Conservation (phyloP, 2,329 filamentous ascomycete species). For the Aspergillus niger region DNA sequence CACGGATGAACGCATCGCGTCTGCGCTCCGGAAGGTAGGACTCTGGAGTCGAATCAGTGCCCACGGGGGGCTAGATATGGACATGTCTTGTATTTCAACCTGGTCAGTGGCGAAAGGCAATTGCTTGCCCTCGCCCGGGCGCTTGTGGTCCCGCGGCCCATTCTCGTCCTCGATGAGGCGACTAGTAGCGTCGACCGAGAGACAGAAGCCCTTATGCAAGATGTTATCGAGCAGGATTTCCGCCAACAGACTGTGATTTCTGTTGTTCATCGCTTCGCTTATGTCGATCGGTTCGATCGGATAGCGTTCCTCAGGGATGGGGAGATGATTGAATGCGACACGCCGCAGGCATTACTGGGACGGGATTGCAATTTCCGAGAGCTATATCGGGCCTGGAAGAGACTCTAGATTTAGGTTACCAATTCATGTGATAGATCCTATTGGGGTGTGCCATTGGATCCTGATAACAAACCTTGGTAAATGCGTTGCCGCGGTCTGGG, state of each 20-base stretch:
- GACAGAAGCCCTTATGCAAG: conserved; percentile 27
- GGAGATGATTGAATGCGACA: conserved; percentile 20
- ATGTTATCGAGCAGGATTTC: conserved; percentile 31
- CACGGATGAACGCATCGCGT: neutral
- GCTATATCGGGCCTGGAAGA: neutral
- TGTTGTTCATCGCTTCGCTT: conserved; percentile 30
- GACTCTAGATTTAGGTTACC: neutral
- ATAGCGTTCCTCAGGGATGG: conserved; percentile 29
- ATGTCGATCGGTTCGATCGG: conserved; percentile 30
- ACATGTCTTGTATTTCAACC: conserved; percentile 40
- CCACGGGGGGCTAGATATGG: conserved; percentile 27
- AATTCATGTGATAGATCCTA: neutral
- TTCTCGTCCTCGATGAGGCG: conserved; percentile 22
- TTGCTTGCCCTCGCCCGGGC: conserved; percentile 71
- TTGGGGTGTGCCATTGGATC: neutral
- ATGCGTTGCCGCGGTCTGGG: too few species aligned
- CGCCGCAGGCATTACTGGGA: conserved; percentile 4
- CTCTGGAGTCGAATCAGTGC: conserved; percentile 25
- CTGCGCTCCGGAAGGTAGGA: conserved; percentile 22
- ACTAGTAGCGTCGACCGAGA: conserved; percentile 21
- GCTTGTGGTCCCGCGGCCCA: conserved; percentile 42
- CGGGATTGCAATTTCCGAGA: neutral
- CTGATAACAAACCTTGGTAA: too few species aligned
- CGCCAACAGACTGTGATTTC: conserved; percentile 30
- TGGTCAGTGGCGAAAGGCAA: conserved; percentile 71